Conservation (phyloP, 179 eudicot genomes). For the Corrigiola litoralis region DNA sequence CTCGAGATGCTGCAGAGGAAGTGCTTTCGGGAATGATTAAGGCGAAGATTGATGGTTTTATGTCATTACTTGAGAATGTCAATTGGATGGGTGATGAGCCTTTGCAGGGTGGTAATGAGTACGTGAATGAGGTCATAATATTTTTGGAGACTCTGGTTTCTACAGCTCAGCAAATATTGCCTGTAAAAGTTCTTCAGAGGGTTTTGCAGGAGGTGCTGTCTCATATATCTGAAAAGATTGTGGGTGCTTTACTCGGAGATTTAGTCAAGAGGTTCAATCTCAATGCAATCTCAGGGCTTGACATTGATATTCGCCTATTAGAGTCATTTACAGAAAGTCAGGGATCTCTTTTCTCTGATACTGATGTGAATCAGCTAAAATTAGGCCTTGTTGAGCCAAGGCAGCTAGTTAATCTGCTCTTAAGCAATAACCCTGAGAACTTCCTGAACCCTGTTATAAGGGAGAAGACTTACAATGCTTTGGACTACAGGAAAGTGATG, state of each 20-base stretch:
- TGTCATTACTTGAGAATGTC: slow-evolving; percentile 76
- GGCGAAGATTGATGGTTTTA: slow-evolving; percentile 79
- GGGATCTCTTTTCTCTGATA: slow-evolving; percentile 57
- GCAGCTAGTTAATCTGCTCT: slow-evolving; percentile 75
- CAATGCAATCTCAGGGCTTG: slow-evolving; percentile 77
- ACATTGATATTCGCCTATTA: slow-evolving; percentile 62
- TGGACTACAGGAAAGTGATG: slow-evolving; percentile 86
- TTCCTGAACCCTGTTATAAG: slow-evolving; percentile 91
- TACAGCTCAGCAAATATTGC: slow-evolving; percentile 90
- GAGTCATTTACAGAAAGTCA: slow-evolving; percentile 88
- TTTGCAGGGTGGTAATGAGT: slow-evolving; percentile 75
- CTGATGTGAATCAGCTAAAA: slow-evolving; percentile 62
- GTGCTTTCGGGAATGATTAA: slow-evolving; percentile 87
- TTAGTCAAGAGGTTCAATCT: slow-evolving; percentile 75
- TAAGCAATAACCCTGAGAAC: slow-evolving; percentile 89
- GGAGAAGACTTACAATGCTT: slow-evolving; percentile 76
- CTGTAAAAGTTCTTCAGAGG: slow-evolving; percentile 70
- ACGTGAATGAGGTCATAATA: slow-evolving; percentile 88
- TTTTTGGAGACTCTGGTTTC: slow-evolving; percentile 87
- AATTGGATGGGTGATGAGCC: slow-evolving; percentile 94
- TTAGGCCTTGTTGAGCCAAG: slow-evolving; percentile 66
- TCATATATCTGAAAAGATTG: slow-evolving; percentile 82
- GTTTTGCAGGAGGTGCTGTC: slow-evolving; percentile 70
- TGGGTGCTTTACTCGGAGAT: slow-evolving; percentile 70
- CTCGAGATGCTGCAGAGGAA: slow-evolving; percentile 89